Base-by-base conservation (phyloP, 208 protist species). In the Angomonas desouzai region DNA sequence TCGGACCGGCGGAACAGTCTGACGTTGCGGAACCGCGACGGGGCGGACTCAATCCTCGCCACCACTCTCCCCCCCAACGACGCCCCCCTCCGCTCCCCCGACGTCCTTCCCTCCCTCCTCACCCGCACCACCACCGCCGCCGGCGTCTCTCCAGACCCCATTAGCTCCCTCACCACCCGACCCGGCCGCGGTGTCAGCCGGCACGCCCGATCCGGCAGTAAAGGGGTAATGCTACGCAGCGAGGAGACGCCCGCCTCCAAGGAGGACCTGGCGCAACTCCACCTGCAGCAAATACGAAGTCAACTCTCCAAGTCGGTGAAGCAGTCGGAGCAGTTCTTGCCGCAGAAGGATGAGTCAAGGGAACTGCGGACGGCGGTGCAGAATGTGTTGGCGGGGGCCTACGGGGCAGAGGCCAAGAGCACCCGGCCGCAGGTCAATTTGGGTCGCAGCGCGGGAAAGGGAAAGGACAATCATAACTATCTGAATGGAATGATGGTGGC, bases 401-500 rank as follows among this genome's bases (percentile, higher is more conserved):
- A n/a, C n/a, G n/a, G n/a, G n/a, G n/a, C n/a, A n/a, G 45, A 16
- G 9, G 36, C 13, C 6, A 51, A 51, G 45, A 23, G 20, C 20
- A 23, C 18, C 6, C 45, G 45, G 6, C 6, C 45, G 45, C 9
- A 3, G 20, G 45, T 51, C 18, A 23, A 51, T 16, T 23, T 51
- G 9, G 6, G 10, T 9, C 18, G 45, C 20, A 23, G 45, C 20
- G 45, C 45, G 3, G 45, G 45, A 13, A 51, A 57, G n/a, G 29
- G 51, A 7, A 57, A 32, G 51, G 51, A 57, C 13, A 57, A 57
- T 25, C 51, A 57, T 23, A 57, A 25, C 51, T 57, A 57, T 23
- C 29, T 57, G 28, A 23, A 57, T 3, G 6, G 28, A 25, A 32
- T 57, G 23, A 36, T 36, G 27, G 51, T 57, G 51, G 51, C 51